These are phyloP conservation scores for Sabuloglossum arenarium DNA, from an alignment of 495 filamentous ascomycete genomes.

Conservation along the genomic window DNA sequence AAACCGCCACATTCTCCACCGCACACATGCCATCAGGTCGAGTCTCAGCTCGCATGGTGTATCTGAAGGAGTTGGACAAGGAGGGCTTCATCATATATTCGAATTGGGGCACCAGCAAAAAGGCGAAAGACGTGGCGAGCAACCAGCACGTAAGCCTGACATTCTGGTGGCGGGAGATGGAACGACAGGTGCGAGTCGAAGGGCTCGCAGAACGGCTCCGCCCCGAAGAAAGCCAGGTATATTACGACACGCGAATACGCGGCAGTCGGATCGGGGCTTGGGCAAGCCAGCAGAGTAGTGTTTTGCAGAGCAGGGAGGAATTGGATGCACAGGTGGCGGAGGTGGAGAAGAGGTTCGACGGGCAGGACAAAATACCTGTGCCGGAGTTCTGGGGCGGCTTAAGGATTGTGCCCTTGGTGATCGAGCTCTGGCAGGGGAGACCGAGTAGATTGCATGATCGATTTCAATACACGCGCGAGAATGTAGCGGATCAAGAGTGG, in stretches of 20 bases:
- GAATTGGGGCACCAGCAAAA: conserved; percentile 66
- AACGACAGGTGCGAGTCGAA: conserved; percentile 76
- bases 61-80: conserved; percentile 53
- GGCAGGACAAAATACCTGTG: conserved; percentile 57
- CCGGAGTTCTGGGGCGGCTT: conserved; percentile 91
- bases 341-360: conserved; percentile 50
- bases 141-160: conserved; percentile 52
- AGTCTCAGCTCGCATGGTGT: conserved; percentile 68
- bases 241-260: conserved; percentile 63
- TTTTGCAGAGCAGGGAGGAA: conserved; percentile 31
- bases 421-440: conserved; percentile 94
- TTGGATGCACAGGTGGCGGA: conserved; percentile 50
- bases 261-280: conserved; percentile 78
- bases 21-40: conserved; percentile 69
- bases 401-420: conserved; percentile 60
- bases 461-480: conserved; percentile 40
- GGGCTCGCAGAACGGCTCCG: conserved; percentile 45
- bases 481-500: neutral
- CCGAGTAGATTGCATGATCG: conserved; percentile 80
- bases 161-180: conserved; percentile 56
- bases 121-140: conserved; percentile 38
- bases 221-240: conserved; percentile 58
- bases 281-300: conserved; percentile 74
- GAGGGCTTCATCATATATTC: conserved; percentile 76
- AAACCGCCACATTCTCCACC: conserved; percentile 61